Conservation (phyloP, 1,284 basidiomycete species). For the Mycena citricolor region DNA sequence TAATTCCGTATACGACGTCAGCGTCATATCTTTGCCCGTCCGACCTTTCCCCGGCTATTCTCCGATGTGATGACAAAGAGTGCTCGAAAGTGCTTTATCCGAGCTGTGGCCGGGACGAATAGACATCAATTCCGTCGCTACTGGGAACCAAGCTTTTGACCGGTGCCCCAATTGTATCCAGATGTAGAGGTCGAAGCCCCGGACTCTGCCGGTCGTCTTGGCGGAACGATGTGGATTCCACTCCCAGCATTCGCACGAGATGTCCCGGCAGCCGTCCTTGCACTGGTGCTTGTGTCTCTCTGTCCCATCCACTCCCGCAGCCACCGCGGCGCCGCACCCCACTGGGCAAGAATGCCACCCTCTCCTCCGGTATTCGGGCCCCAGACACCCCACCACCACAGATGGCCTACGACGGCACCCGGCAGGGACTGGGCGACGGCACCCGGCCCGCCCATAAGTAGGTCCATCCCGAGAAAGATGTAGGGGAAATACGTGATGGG, state of each 20-base stretch:
- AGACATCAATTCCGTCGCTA: not conserved
- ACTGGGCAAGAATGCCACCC: constrained; percentile 34
- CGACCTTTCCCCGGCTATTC: too few relatives aligned
- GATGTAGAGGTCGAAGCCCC: constrained; percentile 24
- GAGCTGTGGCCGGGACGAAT: not conserved
- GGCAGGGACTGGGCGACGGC: constrained; percentile 60
- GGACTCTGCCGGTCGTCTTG: constrained; percentile 29
- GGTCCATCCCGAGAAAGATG: constrained; percentile 70
- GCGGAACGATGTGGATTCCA: constrained; percentile 41
- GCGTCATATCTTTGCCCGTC: too few relatives aligned
- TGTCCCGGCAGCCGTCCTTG: constrained; percentile 25
- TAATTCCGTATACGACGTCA: too few relatives aligned
- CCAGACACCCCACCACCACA: constrained; percentile 77
- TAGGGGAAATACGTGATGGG: constrained; percentile 77
- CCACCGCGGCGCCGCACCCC: constrained; percentile 38
- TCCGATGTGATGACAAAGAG: too few relatives aligned
- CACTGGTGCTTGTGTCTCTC: constrained; percentile 22
- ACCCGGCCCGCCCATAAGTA: constrained; percentile 61
- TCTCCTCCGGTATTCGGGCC: constrained; percentile 35
- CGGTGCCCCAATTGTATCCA: constrained; percentile 50
- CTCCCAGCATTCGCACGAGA: constrained; percentile 29
- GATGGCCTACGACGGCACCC: constrained; percentile 74
- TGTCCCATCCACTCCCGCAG: constrained; percentile 38
- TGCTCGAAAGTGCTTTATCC: not conserved
- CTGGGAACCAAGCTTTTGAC: constrained; percentile 38